Evolutionary conservation across 805 yeast species (phyloP).

Genomic region (Torulaspora quercuum): DNA sequence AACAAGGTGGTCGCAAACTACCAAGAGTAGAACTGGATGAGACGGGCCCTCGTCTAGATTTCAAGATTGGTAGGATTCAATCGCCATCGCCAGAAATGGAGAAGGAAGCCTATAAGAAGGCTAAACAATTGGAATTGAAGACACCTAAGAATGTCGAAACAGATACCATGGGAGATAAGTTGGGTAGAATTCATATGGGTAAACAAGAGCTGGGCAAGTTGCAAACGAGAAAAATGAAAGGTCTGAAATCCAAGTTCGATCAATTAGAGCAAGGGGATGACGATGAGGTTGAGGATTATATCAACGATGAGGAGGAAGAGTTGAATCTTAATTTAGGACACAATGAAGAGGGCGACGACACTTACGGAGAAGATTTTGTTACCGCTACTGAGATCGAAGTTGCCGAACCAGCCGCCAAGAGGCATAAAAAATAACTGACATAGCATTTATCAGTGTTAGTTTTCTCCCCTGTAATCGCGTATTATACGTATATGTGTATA

Average conservation of each 20-base stretch:
- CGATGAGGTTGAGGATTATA: constrained; percentile 43
- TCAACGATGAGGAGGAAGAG: constrained; percentile 41
- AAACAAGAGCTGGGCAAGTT: constrained; percentile 84
- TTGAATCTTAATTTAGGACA: constrained; percentile 28
- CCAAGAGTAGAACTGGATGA: constrained; percentile 95
- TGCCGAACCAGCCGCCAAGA: constrained; percentile 33
- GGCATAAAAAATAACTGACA: constrained; percentile 30
- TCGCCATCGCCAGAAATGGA: constrained; percentile 81
- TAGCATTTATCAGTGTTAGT: too few species aligned
- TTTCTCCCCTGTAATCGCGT: constrained; percentile 1
- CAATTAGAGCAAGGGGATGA: constrained; percentile 59
- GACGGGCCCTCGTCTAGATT: constrained; percentile 93
- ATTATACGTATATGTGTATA: constrained; percentile 8
- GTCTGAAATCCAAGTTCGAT: constrained; percentile 82
- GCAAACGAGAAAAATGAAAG: constrained; percentile 98
- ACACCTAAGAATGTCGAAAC: constrained; percentile 84
- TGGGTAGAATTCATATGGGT: constrained; percentile 95
- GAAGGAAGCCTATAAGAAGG: constrained; percentile 79
- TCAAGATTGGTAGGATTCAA: constrained; percentile 83
- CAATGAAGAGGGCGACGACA: constrained; percentile 21
- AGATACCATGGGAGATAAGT: constrained; percentile 91
- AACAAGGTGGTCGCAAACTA: constrained; percentile 61
- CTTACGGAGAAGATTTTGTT: constrained; percentile 35
- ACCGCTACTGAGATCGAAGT: constrained; percentile 35
- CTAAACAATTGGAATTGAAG: constrained; percentile 77